Evolutionary conservation across 768 basidiomycete genomes (phyloP), one percentile per base, ranked within the genome.

Genomic region (Chalciporus chontae): DNA sequence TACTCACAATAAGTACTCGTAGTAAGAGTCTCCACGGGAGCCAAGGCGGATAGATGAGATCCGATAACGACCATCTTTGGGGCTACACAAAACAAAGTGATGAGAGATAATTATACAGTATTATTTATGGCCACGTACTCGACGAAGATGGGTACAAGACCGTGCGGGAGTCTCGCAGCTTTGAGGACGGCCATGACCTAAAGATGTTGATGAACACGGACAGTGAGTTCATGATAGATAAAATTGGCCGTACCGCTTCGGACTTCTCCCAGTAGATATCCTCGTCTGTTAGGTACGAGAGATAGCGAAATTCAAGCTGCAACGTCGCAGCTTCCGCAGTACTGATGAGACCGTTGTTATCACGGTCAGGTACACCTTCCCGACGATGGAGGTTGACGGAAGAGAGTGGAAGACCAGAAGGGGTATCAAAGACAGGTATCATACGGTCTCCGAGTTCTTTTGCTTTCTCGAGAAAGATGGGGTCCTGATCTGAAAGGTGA

Each of bases 21-120:
- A 98, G 70, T 85, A 97, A 3, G 90, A 93, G 66, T 98, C 94
- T 26, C 87, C 94, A 38, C 93, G 78, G 29, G 93, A 93, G 23
- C 94, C 94, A 18, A 98, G 78, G 11, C 94, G 83, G 54, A 98
- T 88, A 15, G 87, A 79, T 11, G 87, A 83, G 21, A 80, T 69
- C 17, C 83, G 67, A 54, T 82, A 85, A 46, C 67, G 71, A 17
- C 84, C 83, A 39, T 63, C 71, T 26, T 69, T 47, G 0, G 79
- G 73, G 23, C 84, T 85, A 29, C 40, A 21, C 38, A 43, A 52
- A 43, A n/a, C n/a, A n/a, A 17, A 54, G 44, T 45, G 14, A 53
- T 60, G 26, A 64, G 53, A 34, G 40, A 13, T 27, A 31, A 34
- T 27, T 27, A 47, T 27, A 41, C 23, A 40, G 23, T 31, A 10